These are phyloP conservation scores for Teunomyces gatunensis DNA, from an alignment of 805 yeast genomes.

Conservation along the genomic window DNA sequence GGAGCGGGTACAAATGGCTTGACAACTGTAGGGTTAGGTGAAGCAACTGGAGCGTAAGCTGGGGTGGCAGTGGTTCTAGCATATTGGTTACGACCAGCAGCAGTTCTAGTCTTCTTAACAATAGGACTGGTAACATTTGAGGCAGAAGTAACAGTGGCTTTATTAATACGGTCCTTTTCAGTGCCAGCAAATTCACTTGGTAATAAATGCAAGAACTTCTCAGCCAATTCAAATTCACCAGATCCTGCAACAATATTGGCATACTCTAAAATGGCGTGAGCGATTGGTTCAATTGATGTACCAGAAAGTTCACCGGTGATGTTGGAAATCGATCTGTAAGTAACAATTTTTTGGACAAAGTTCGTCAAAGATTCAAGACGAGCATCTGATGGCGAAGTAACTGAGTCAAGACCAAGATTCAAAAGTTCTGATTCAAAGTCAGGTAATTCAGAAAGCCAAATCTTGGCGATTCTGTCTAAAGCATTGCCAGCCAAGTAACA, in stretches of 20 bases:
- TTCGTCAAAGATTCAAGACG: slow-evolving; percentile 77
- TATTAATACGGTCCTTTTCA: slow-evolving; percentile 76
- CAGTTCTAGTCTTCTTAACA: not conserved
- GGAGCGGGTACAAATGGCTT: slow-evolving; percentile 20
- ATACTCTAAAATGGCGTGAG: slow-evolving; percentile 73
- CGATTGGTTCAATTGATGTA: slow-evolving; percentile 47
- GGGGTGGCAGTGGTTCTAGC: slow-evolving; percentile 3
- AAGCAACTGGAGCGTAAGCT: slow-evolving; percentile 3
- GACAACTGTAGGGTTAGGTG: slow-evolving; percentile 16
- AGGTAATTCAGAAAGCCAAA: slow-evolving; percentile 79
- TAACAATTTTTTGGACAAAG: slow-evolving; percentile 80
- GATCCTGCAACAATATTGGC: slow-evolving; percentile 73
- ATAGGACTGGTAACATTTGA: slow-evolving; percentile 18
- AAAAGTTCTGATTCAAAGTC: slow-evolving; percentile 43
- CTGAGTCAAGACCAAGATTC: slow-evolving; percentile 38
- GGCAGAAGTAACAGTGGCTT: slow-evolving; percentile 50
- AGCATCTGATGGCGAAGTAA: slow-evolving; percentile 72
- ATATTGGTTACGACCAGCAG: slow-evolving; percentile 3
- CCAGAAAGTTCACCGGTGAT: slow-evolving; percentile 34
- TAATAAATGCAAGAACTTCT: slow-evolving; percentile 60
- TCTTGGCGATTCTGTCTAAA: slow-evolving; percentile 68
- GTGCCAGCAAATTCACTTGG: slow-evolving; percentile 70
- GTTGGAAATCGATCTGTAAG: slow-evolving; percentile 56
- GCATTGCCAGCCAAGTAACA: slow-evolving; percentile 81
- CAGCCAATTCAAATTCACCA: slow-evolving; percentile 84